Base-by-base conservation (phyloP, 208 protist species). In the Vickermania ingenoplastis region DNA sequence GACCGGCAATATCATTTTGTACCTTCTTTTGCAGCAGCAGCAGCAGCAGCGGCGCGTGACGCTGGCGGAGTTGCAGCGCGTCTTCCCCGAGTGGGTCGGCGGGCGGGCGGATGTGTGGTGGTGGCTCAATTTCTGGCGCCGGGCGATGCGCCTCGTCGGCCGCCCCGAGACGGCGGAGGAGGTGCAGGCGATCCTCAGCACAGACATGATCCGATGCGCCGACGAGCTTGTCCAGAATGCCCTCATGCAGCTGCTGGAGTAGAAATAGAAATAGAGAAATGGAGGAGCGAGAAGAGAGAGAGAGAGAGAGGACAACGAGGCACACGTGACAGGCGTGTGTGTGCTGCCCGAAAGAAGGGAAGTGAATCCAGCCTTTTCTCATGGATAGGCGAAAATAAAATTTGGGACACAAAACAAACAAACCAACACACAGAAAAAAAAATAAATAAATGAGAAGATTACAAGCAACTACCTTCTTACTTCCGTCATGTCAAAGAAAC, bases 51-150 rank as follows among this genome's bases (percentile, higher is more conserved):
- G 30, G 17, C 36, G 11, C 17, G 64, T 61, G 51, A 66, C 49
- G 14, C n/a, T 71, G 22, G 45, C 30, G n/a, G 69, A 66, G 45
- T 3, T 80, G 13, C 41, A 68, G 58, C 25, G 26, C 21, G 65
- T 49, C 11, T 80, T 80, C 54, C 69, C 74, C 24, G 74, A 75
- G 29, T 71, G 69, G 50, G 56, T 24, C 13, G 70, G 57, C 41
- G 41, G 72, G 14, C 13, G 21, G 23, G 49, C 58, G 0, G 69
- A 75, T 56, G 45, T 80, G 24, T 61, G 51, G 48, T 69, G 63
- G 53, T 28, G 73, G 3, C 71, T 71, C 57, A 67, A 73, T 41
- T 80, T 80, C 50, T 80, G 74, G 74, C 50, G 68, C 24, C 60
- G 71, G 11, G 63, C 74, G 50, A 45, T 45, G 36, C 36, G 17